Evolutionary conservation across 495 filamentous ascomycete species (phyloP), one percentile per base, ranked within the genome.

Genomic region (Cryomyces minteri): DNA sequence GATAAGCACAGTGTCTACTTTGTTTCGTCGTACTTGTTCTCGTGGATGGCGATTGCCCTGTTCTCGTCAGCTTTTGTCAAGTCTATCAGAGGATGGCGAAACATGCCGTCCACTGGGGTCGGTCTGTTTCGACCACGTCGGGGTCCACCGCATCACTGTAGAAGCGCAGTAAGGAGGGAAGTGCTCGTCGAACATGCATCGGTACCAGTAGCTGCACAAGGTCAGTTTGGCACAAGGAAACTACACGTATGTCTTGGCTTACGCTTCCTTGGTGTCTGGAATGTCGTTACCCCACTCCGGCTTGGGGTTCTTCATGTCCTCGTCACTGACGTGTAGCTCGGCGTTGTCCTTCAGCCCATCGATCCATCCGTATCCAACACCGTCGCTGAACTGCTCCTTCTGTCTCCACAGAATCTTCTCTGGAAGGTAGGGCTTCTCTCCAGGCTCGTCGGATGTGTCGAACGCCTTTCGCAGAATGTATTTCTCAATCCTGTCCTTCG

Each of bases 301-400:
- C 72, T 94, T 94, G 43, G 88, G 87, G 71, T 86, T 84, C 70
- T 84, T 84, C 77, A 98, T 78, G 76, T 92, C 86, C 70, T 96
- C 90, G 58, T 95, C 87, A 25, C 81, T 88, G 38, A 98, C 81
- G 37, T 88, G 73, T 45, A 74, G 58, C 64, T 88, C 85, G 49
- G 90, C 92, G 49, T 79, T 77, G 60, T 95, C 92, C 71, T 94
- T 98, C 40, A 98, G 72, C 11, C 77, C 83, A 59, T 98, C 92
- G 63, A 96, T 95, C 90, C 90, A 98, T 49, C 92, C 87, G 68
- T 98, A 98, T 46, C 90, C 90, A 50, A 98, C 92, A 62, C 90
- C 90, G 58, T 98, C 90, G 45, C 79, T 85, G 68, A 98, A 98
- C 69, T 96, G 92, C 68, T 98, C 90, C 74, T 98, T 98, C 69